phyloP scores from a whole-genome alignment of 2,329 filamentous ascomycete species.

The Trichophyton equinum region DNA sequence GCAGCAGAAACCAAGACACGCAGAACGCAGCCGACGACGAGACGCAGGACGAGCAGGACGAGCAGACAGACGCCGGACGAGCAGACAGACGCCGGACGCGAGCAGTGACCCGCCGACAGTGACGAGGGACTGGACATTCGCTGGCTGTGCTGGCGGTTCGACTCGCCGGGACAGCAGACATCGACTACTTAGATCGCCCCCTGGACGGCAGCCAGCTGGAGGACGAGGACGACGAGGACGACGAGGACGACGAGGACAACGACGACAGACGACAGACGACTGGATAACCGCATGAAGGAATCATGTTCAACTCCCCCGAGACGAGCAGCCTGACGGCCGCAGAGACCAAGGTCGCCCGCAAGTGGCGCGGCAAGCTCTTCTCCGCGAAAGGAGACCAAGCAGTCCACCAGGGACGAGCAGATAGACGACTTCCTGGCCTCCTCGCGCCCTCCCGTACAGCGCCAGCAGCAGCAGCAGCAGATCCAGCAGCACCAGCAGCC shows the following conservation, averaged over 20 bases:
- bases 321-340: conserved; percentile 8
- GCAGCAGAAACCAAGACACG: neutral
- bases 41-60: neutral
- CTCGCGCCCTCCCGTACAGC: conserved; percentile 6
- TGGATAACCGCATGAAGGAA: neutral
- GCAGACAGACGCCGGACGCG: neutral
- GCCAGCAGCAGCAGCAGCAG: conserved; percentile 7
- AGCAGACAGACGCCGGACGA: neutral
- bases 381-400: conserved; percentile 29
- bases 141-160: neutral
- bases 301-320: neutral
- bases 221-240: neutral
- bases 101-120: neutral
- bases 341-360: conserved; percentile 14
- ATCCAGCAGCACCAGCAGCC: conserved; percentile 8
- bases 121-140: neutral
- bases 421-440: conserved; percentile 48
- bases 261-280: neutral
- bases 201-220: no score
- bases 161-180: neutral
- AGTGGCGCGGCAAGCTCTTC: conserved; percentile 42
- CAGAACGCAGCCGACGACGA: neutral
- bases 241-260: neutral
- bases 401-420: conserved; percentile 29
- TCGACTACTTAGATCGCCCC: no score